Base-by-base conservation (phyloP, 139 green algal genomes). In the Tetradesmus obliquus region DNA sequence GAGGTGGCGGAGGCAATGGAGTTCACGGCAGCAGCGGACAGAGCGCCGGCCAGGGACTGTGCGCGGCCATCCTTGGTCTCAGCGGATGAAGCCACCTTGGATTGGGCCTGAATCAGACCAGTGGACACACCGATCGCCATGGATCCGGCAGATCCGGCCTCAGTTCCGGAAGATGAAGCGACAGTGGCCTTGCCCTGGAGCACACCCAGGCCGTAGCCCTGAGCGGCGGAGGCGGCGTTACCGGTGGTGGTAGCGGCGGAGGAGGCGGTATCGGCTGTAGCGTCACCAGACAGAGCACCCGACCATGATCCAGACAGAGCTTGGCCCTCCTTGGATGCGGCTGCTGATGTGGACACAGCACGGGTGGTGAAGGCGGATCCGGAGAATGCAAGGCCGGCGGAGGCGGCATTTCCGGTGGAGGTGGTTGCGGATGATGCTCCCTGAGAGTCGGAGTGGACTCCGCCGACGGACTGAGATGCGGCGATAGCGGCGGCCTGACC, bases 1-100 rank as follows among this genome's bases (percentile, higher is more conserved):
- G 62, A 76, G 9, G 82, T 92, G 22, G 89, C 89, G 22, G 62
- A 84, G 0, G 82, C 51, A 5, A 92, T 22, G 51, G 89, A 88
- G 69, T 92, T 92, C 53, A 92, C 54, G 45, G 55, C 89, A 57
- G 89, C 60, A 55, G 55, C 53, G 2, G 89, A 84, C 81, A 89
- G 32, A 20, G 89, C 51, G 20, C 89, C 89, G 53, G 89, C 81
- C 60, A 92, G 81, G 69, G 89, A 88, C 89, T 92, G 81, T 0
- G 89, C 82, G 45, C 72, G 69, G 55, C 89, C 89, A 20, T 92
- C 89, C 62, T 82, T 84, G 89, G 89, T 92, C 89, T 92, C 80
- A 57, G 89, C 82, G 9, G 45, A 74, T 45, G 82, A 84, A 10
- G 89, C 82, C 20, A 88, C 81, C 62, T 89, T 88, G 53, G 82